Base-by-base conservation (phyloP, 2,329 filamentous ascomycete genomes). In the Talaromyces rugulosus region DNA sequence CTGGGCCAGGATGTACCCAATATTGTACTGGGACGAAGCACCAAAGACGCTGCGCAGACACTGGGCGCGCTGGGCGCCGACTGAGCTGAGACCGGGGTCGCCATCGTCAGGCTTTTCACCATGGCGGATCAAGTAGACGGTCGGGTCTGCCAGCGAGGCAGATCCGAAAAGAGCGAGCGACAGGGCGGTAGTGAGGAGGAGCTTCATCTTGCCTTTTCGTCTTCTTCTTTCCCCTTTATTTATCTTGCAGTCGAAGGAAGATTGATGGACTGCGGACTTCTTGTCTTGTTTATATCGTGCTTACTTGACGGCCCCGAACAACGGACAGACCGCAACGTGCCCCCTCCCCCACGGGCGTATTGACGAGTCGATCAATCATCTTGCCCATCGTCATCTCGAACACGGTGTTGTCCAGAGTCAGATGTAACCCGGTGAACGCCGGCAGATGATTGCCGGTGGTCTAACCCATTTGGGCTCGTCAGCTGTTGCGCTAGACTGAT, bases 41-140 rank as follows among this genome's bases (percentile, higher is more conserved):
- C 84, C 83, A 67, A 88, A 88, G 0, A 88, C 82, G 8, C 66
- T 75, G 11, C 82, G 75, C n/a, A 88, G 73, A 65, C 85, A 87
- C 67, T 88, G 82, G 0, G 85, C 83, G 16, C 86, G 82, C 71
- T 85, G 62, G 59, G 79, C 65, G n/a, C 86, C 86, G 63, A 80
- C 67, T 0, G 77, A 66, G 60, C 72, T 84, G 53, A 88, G 75
- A 2, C 84, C 85, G 61, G 80, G 73, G 36, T 76, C 75, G 16
- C 78, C 78, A 42, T 78, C 71, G 1, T 68, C 61, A 2, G 85
- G 85, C 72, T 88, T 88, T 71, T 88, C 86, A 62, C 85, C 86
- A 65, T 88, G 86, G 18, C 85, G 82, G 69, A 88, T 88, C 8
- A 88, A 74, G 69, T 86, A 88, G 34, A 88, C 82, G 0, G 81